Percentiles rank a stretch among this genome's conserved stretches.
Conservation (phyloP, 73 alveolate genomes). For the Blepharisma japonicum region DNA sequence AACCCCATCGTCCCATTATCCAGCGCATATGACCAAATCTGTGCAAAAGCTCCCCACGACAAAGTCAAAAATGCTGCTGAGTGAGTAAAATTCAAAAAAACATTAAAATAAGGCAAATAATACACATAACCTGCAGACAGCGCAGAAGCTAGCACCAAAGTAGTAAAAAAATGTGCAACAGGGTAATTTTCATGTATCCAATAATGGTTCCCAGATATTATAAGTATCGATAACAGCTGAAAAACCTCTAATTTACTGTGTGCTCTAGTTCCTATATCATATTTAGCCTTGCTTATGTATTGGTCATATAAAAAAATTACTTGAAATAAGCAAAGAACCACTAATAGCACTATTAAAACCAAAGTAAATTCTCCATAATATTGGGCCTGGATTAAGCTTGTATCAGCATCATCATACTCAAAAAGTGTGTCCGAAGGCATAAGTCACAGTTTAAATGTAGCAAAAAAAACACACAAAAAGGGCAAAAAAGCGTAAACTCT, state of each 20-base stretch:
- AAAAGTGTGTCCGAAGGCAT: not conserved
- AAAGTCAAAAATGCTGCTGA: not conserved
- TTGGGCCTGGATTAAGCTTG: not conserved
- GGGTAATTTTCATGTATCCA: not conserved
- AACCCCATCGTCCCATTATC: constrained; percentile 3
- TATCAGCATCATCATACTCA: not conserved
- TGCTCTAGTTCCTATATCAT: not conserved
- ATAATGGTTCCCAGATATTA: not conserved
- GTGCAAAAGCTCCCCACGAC: not conserved
- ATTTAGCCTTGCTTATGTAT: not conserved
- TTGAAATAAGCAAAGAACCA: not conserved
- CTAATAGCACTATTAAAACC: not conserved
- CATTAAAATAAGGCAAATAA: not conserved
- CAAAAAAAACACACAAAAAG: not conserved
- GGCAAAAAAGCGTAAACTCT: not conserved
- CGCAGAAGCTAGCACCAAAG: not conserved
- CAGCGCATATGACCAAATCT: not conserved
- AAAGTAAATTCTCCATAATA: not conserved
- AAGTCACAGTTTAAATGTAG: not conserved
- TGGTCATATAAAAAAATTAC: not conserved
- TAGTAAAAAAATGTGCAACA: not conserved
- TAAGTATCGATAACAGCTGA: not conserved
- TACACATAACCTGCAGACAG: not conserved
- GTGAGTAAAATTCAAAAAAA: not conserved
- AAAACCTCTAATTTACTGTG: constrained; percentile 2